A percentile compares a stretch with the other conserved stretches of the same genome.
These are phyloP conservation scores for Aspergillus amoenus DNA, from an alignment of 2,329 filamentous ascomycete genomes.

Conservation along the genomic window DNA sequence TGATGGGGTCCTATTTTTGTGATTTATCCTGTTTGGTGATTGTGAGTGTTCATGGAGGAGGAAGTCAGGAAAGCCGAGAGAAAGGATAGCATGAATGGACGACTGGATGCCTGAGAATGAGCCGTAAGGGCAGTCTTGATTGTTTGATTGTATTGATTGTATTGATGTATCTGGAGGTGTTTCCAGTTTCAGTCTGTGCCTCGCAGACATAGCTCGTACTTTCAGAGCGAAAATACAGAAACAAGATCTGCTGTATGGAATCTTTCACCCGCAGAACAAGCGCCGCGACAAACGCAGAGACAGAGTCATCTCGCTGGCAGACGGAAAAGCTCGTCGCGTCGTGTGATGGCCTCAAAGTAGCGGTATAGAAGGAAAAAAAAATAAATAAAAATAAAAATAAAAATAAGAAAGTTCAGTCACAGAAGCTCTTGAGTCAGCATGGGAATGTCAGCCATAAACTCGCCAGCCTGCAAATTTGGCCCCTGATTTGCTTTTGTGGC, in stretches of 20 bases:
- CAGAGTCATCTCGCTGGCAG: neutral
- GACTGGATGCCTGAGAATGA: too few species aligned
- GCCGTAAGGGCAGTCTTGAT: too few species aligned
- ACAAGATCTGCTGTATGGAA: neutral
- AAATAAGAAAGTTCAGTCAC: neutral
- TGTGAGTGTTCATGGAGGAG: too few species aligned
- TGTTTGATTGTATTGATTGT: too few species aligned
- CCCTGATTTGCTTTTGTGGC: too few species aligned
- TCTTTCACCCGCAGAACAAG: conserved; percentile 3
- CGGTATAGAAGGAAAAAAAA: conserved; percentile 14
- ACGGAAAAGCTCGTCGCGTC: conserved; percentile 12
- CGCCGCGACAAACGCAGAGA: neutral
- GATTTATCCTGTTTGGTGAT: too few species aligned
- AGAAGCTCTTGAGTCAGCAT: conserved; percentile 7
- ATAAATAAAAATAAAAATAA: neutral
- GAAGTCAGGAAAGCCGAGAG: too few species aligned
- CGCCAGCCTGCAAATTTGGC: too few species aligned
- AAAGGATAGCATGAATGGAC: too few species aligned
- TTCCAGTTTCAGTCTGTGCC: too few species aligned
- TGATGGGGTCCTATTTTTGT: too few species aligned
- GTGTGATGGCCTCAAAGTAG: conserved; percentile 22
- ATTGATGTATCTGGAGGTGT: too few species aligned
- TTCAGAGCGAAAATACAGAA: neutral
- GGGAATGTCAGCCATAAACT: neutral
- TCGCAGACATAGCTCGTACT: neutral